Percentiles rank a stretch among this genome's conserved stretches.
These are phyloP conservation scores for Leccinum imitatum DNA, from an alignment of 768 basidiomycete genomes.

Conservation along the genomic window DNA sequence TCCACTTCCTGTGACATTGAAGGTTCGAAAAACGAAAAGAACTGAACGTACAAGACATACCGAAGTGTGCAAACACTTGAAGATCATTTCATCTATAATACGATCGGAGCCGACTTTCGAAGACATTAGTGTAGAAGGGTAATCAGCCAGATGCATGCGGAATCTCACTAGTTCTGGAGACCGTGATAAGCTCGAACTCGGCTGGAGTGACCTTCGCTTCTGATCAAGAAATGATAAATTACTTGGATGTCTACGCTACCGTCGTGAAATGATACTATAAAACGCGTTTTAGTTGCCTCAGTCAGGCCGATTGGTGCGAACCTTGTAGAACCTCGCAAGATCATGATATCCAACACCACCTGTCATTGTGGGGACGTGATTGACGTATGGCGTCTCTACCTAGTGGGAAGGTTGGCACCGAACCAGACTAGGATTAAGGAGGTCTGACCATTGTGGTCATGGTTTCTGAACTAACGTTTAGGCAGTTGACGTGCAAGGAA, in stretches of 20 bases:
- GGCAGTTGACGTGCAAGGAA: background rate
- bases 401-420: slow-evolving; percentile 14
- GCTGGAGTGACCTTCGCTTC: slow-evolving; percentile 38
- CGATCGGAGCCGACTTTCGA: slow-evolving; percentile 40
- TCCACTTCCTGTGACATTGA: slow-evolving; percentile 38
- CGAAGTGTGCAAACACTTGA: slow-evolving; percentile 41
- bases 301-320: slow-evolving; percentile 8
- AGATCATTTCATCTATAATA: slow-evolving; percentile 49
- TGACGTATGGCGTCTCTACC: slow-evolving; percentile 43
- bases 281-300: background rate
- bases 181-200: slow-evolving; percentile 39
- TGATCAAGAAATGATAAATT: slow-evolving; percentile 2
- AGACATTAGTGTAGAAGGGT: background rate
- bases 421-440: background rate
- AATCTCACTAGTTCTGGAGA: slow-evolving; percentile 41
- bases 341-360: slow-evolving; percentile 45
- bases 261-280: slow-evolving; percentile 40
- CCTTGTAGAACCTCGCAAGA: slow-evolving; percentile 47
- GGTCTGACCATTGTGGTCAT: slow-evolving; percentile 41
- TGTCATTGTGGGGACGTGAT: slow-evolving; percentile 45
- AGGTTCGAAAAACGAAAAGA: background rate
- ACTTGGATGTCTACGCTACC: slow-evolving; percentile 12
- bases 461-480: slow-evolving; percentile 32
- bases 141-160: background rate
- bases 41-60: slow-evolving; percentile 17